These are phyloP conservation scores for Oryza meyeriana DNA, from an alignment of 176 grass and related monocot species.

Conservation along the genomic window DNA sequence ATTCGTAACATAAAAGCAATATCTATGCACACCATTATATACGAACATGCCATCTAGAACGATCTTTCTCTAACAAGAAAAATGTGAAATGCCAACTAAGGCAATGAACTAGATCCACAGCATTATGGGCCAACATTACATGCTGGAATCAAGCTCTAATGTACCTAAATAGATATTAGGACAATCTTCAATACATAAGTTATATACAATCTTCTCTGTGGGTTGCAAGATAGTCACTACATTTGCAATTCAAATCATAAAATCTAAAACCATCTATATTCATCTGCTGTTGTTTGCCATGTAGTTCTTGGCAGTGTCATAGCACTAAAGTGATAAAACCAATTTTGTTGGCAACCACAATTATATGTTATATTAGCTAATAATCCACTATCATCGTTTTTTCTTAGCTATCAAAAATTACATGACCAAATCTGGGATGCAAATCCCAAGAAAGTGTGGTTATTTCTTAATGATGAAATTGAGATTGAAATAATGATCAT, in stretches of 20 bases:
- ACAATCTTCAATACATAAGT: neutral
- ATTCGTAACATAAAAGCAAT: neutral
- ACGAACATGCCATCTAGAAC: neutral
- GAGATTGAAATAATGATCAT: neutral
- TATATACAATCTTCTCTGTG: neutral
- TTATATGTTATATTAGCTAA: neutral
- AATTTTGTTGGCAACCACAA: neutral
- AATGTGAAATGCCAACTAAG: neutral
- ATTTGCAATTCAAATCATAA: no score
- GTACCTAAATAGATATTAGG: no score
- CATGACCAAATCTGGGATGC: neutral
- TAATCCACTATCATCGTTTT: neutral
- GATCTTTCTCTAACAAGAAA: neutral
- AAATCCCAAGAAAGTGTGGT: neutral
- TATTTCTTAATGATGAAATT: neutral
- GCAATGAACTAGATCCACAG: neutral
- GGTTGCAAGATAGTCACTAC: neutral
- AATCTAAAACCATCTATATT: neutral
- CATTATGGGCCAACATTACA: no score
- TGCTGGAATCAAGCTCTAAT: no score
- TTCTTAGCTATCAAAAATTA: neutral
- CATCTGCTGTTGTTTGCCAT: neutral
- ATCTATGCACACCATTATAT: neutral
- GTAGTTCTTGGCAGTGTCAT: neutral
- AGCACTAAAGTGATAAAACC: neutral